Evolutionary conservation across 805 yeast species (phyloP), one percentile per base, ranked within the genome.

Genomic region (Starmerella sp.): DNA sequence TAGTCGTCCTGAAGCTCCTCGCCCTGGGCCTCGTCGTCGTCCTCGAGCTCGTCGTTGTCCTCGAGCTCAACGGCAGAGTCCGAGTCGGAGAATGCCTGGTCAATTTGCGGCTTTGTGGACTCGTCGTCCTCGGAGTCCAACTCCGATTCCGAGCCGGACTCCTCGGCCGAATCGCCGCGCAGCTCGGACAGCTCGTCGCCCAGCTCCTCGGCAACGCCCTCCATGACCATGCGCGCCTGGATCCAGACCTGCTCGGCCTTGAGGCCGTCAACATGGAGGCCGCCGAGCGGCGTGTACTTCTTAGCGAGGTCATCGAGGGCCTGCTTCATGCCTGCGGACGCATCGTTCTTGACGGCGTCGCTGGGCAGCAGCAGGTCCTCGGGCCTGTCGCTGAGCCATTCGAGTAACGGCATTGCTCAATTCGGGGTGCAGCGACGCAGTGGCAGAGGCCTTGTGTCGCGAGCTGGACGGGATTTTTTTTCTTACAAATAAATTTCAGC

Each of bases 161-260:
- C 65, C 6, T 59, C 57, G 30, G 60, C 60, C 4, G 55, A 63
- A 11, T 44, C 54, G 14, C 54, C 63, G 15, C 57, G 63, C 22
- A 46, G 53, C 17, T 52, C 63, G 3, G 49, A 54, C 1, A 55
- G 63, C 4, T 43, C 58, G 32, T 53, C 62, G 9, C 44, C 60
- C 37, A 88, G 69, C 44, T 76, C 74, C 48, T 83, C 88, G 31
- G 83, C 81, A 11, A 84, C 84, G 7, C 83, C 84, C 56, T 89
- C 96, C 39, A 88, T 72, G 17, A 91, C 83, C 71, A 91, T 77
- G 68, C 86, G 87, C 2, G 86, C 83, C 69, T 91, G 97, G 54
- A 91, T 95, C 88, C 91, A 91, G 0, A 93, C 89, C 66, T 91
- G 97, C 41, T 84, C 78, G 29, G 96, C 82, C 67, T 86, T 96